Conservation (phyloP, 1,284 basidiomycete genomes). For the Gymnopus androsaceus region DNA sequence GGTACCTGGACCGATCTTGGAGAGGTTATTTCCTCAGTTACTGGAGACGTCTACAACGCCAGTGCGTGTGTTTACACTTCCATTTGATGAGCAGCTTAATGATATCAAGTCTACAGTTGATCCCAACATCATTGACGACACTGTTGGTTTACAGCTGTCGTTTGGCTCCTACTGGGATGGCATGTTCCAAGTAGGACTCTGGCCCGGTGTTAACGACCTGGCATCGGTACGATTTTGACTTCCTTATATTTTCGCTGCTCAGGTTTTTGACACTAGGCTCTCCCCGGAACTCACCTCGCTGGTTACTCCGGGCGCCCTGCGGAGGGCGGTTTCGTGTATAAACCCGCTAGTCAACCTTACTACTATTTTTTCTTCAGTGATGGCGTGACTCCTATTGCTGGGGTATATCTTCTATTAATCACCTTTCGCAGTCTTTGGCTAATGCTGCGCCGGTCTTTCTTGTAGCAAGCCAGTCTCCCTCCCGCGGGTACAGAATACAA, state of each 20-base stretch:
- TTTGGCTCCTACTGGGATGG: slow-evolving; percentile 21
- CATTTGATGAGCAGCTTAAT: slow-evolving; percentile 4
- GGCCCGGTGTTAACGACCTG: slow-evolving; percentile 8
- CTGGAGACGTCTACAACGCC: slow-evolving; percentile 33
- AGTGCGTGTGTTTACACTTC: slow-evolving; percentile 21
- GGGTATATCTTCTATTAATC: background rate
- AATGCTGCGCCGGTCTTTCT: background rate
- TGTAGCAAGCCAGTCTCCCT: slow-evolving; percentile 22
- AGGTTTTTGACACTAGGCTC: background rate
- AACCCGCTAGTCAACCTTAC: slow-evolving; percentile 7
- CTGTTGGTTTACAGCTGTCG: slow-evolving; percentile 13
- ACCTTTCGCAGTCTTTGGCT: background rate
- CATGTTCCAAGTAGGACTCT: slow-evolving; percentile 14
- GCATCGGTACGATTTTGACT: slow-evolving; percentile 8
- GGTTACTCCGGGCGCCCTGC: slow-evolving; percentile 15
- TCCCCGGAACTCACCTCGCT: slow-evolving; percentile 19
- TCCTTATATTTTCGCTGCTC: background rate
- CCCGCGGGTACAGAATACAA: slow-evolving; percentile 29
- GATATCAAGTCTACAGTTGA: slow-evolving; percentile 11
- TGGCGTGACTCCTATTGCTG: slow-evolving; percentile 13
- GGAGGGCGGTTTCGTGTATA: slow-evolving; percentile 17
- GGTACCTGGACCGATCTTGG: slow-evolving; percentile 37
- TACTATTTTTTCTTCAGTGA: slow-evolving; percentile 16
- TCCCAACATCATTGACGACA: slow-evolving; percentile 16
- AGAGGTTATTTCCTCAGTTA: slow-evolving; percentile 28